Conservation (phyloP, 352 stramenopile species). For the Phytopythium cucurbitacearum region DNA sequence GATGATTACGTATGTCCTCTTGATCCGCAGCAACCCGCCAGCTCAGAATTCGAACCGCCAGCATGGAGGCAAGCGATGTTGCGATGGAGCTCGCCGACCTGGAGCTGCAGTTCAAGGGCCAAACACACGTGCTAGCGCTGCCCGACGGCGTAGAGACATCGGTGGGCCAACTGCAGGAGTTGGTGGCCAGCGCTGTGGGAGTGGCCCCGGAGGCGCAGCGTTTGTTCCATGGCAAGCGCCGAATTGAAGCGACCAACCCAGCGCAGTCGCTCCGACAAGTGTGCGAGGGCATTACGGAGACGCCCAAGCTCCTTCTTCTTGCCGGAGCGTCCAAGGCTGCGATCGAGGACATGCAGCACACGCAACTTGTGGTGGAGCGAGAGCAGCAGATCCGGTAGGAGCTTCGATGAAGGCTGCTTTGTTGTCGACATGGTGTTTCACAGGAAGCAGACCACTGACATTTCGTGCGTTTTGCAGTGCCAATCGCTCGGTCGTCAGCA, state of each 20-base stretch:
- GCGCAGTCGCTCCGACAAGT: conserved; percentile 12
- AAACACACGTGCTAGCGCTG: conserved; percentile 24
- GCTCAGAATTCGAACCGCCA: conserved; percentile 22
- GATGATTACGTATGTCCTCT: conserved; percentile 7
- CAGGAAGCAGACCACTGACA: no score
- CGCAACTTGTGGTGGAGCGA: conserved; percentile 26
- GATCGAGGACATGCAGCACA: conserved; percentile 54
- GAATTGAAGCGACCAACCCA: conserved; percentile 29
- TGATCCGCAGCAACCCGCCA: not conserved
- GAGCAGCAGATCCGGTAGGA: conserved; percentile 46
- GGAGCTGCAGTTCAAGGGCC: conserved; percentile 42
- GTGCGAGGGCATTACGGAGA: conserved; percentile 17
- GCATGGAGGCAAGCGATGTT: conserved; percentile 1
- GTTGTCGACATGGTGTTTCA: not conserved
- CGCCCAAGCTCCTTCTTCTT: conserved; percentile 33
- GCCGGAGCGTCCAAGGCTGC: conserved; percentile 32
- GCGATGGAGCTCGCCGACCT: conserved; percentile 24
- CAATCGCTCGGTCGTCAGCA: conserved; percentile 50
- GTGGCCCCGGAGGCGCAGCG: conserved; percentile 43
- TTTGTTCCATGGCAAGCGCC: conserved; percentile 51
- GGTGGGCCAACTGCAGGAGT: conserved; percentile 29
- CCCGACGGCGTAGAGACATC: conserved; percentile 15
- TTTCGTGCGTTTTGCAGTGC: conserved; percentile 19
- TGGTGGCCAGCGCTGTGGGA: conserved; percentile 21
- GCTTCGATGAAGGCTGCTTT: no score